Evolutionary conservation across 768 basidiomycete species (phyloP).

Genomic region (Suillus sp.): DNA sequence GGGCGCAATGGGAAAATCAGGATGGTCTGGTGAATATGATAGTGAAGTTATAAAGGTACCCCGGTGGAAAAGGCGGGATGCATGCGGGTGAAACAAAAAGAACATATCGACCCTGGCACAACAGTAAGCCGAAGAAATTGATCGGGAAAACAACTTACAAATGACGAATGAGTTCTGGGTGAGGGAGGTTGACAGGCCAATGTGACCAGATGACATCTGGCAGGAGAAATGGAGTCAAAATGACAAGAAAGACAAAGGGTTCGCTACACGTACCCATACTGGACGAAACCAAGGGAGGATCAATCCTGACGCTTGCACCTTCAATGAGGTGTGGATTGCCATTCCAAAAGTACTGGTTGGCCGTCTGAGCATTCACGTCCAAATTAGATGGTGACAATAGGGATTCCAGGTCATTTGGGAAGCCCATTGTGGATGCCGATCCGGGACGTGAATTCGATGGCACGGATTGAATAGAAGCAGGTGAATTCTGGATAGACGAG

Average conservation of each 20-base stretch:
- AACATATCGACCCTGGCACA: slow-evolving; percentile 68
- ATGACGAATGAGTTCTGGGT: slow-evolving; percentile 62
- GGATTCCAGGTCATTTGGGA: background rate
- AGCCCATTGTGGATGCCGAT: slow-evolving; percentile 1
- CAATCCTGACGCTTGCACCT: background rate
- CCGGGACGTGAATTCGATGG: slow-evolving; percentile 3
- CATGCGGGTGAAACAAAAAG: slow-evolving; percentile 77
- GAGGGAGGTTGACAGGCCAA: slow-evolving; percentile 67
- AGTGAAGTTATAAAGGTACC: slow-evolving; percentile 67
- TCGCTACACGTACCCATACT: background rate
- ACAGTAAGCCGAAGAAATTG: slow-evolving; percentile 1
- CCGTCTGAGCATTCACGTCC: background rate
- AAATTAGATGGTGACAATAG: slow-evolving; percentile 3
- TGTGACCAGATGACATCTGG: slow-evolving; percentile 28
- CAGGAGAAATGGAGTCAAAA: background rate
- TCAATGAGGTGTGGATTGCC: background rate
- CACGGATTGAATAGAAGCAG: slow-evolving; percentile 31
- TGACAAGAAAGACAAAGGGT: background rate
- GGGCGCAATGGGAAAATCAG: slow-evolving; percentile 69
- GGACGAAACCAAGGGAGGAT: background rate
- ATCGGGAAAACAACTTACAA: slow-evolving; percentile 46
- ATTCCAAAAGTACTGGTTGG: slow-evolving; percentile 2
- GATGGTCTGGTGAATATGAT: slow-evolving; percentile 63
- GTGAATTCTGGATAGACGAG: slow-evolving; percentile 21
- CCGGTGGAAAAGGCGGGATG: slow-evolving; percentile 68